These are phyloP conservation scores for Lithohypha guttulata DNA, from an alignment of 2,329 filamentous ascomycete genomes.

Conservation along the genomic window DNA sequence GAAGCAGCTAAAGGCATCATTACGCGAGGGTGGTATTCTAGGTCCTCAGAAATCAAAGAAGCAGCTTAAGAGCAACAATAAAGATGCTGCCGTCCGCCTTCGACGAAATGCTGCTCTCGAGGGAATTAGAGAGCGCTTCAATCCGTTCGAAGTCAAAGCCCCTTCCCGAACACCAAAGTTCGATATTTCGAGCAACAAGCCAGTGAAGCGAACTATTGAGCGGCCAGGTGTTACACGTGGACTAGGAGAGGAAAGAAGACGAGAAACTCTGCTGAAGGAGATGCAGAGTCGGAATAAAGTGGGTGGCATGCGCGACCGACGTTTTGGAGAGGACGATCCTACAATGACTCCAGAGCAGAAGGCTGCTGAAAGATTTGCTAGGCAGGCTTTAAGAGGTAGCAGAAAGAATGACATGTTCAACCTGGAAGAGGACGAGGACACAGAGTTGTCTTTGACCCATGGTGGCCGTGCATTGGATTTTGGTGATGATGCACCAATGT, in stretches of 20 bases:
- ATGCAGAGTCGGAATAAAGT: conserved; percentile 83
- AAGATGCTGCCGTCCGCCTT: conserved; percentile 62
- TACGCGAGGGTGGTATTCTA: conserved; percentile 79
- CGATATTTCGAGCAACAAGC: conserved; percentile 61
- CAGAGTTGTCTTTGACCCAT: conserved; percentile 66
- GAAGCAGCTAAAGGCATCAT: conserved; percentile 84
- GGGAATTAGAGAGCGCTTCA: conserved; percentile 88
- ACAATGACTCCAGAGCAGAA: conserved; percentile 88
- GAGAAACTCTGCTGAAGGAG: conserved; percentile 75
- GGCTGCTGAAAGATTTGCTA: conserved; percentile 80
- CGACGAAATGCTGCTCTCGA: conserved; percentile 68
- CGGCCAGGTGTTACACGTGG: conserved; percentile 78
- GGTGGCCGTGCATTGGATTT: conserved; percentile 64
- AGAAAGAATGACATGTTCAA: conserved; percentile 78
- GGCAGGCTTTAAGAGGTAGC: conserved; percentile 70
- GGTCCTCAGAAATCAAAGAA: conserved; percentile 93
- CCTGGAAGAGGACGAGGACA: conserved; percentile 69
- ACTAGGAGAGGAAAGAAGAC: conserved; percentile 71
- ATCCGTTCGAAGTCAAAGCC: conserved; percentile 90
- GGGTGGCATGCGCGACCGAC: conserved; percentile 81
- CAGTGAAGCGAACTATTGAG: conserved; percentile 48
- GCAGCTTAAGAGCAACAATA: conserved; percentile 65
- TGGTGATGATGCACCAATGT: conserved; percentile 31
- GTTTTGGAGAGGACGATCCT: conserved; percentile 92
- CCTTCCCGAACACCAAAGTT: conserved; percentile 71